Base-by-base conservation (phyloP, 2,329 filamentous ascomycete genomes). In the Arachnopeziza araneosa region DNA sequence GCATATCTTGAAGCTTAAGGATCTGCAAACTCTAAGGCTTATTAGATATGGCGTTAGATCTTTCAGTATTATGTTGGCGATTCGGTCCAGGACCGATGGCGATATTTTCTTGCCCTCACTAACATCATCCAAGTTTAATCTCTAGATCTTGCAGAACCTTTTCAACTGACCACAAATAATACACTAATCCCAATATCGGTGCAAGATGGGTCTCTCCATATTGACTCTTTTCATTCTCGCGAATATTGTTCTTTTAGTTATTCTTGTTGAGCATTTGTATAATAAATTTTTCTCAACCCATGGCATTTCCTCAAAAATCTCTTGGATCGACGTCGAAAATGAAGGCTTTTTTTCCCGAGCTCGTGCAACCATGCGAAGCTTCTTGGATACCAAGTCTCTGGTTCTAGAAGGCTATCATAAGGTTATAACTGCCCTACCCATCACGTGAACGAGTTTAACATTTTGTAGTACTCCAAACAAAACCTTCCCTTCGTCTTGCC, bases 401-500 rank as follows among this genome's bases (percentile, higher is more conserved):
- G 54, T 68, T 19, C 49, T 59, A 24, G 62, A 64, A 24, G 64
- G 64, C 17, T 67, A 68, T 53, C 22, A 61, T 36, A 67, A 66
- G 55, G 66, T 65, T 48, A 49, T 51, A 22, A 19, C 59, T 49
- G n/a, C 54, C 36, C 30, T n/a, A 36, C 32, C 4, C 48, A 19
- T 23, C 21, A n/a, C 36, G 14, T 19, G 22, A 32, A 6, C n/a
- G 14, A 5, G 8, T 17, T 24, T 63, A 32, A 65, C 52, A 32
- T 52, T 30, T 24, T 14, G 9, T 24, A 79, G 75, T 79, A 78
- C 60, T 67, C 70, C 24, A 79, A 79, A 53, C 71, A 73, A 19
- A 76, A 75, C n/a, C 71, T 71, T 36, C 67, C 76, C 0, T 77
- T 79, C 1, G 66, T 79, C 1, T 57, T 78, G 7, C 77, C 77